Percentiles rank a stretch among this genome's conserved stretches.
Conservation (phyloP, 2,329 filamentous ascomycete species). For the Nemania abortiva region DNA sequence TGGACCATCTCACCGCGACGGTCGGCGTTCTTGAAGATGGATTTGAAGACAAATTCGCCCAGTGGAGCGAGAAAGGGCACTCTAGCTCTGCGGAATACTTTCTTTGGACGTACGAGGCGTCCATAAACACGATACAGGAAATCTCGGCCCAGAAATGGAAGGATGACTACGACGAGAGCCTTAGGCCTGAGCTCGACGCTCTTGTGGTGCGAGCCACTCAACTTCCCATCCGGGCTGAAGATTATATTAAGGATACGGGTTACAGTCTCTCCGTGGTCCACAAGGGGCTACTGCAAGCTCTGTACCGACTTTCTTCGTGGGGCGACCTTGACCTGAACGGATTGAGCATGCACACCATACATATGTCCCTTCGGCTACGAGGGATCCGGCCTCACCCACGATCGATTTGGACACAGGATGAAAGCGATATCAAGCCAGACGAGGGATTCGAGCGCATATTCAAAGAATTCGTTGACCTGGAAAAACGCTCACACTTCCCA, state of each 20-base stretch:
- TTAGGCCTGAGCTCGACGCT: background rate
- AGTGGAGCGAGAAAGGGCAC: background rate
- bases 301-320: background rate
- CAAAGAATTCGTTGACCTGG: background rate
- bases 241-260: background rate
- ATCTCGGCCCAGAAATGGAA: conserved; percentile 11
- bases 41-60: background rate
- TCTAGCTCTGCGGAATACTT: background rate
- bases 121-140: background rate
- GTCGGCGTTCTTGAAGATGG: conserved; percentile 10
- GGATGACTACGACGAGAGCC: background rate
- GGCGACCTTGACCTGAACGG: background rate
- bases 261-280: background rate
- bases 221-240: background rate
- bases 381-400: background rate
- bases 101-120: conserved; percentile 6
- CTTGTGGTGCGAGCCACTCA: background rate
- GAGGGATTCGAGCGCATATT: conserved; percentile 12
- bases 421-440: conserved; percentile 5
- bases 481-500: background rate
- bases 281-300: conserved; percentile 10
- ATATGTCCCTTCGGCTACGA: background rate
- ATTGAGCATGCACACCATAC: background rate
- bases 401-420: conserved; percentile 14
- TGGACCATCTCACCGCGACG: conserved; percentile 4